Base-by-base conservation (phyloP, 2,329 filamentous ascomycete genomes). In the Didymellaceae sp. region DNA sequence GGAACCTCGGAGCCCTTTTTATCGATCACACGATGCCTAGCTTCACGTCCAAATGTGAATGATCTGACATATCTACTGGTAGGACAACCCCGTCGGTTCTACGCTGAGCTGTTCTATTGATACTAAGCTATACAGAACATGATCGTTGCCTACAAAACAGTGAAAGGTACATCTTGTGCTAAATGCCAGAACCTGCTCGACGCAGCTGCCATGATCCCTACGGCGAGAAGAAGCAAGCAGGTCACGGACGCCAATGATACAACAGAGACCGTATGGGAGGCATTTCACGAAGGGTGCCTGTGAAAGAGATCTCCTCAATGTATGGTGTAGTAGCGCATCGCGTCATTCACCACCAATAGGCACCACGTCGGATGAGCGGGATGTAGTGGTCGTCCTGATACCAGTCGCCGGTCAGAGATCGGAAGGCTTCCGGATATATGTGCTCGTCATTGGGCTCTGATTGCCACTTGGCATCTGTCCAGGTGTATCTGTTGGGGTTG, bases 141-240 rank as follows among this genome's bases (percentile, higher is more conserved):
- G 72, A 71, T 75, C 53, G 63, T 63, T 24, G 67, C 71, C n/a
- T 75, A 74, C 52, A 73, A 68, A 37, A 65, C 57, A 9, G 55
- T 67, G 20, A 67, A 66, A 49, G 61, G 55, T 30, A 58, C 49
- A 13, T 55, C 50, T 4, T 75, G 72, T 54, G 63, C 62, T 10
- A 72, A 68, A 56, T 75, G 72, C 48, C 50, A 39, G 3, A 66
- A 62, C 22, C 30, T 70, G 14, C 57, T 71, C 8, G 71, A 75
- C 40, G 39, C 46, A 7, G 37, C 58, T 6, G 57, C 55, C 8
- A 28, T 68, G 14, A 62, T 46, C 8, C 65, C 72, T 2, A 60
- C 65, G 1, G 72, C 70, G 8, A 65, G 72, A 54, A 64, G 72
- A 45, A 66, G 62, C 31, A 68, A 57, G 47, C 57, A 63, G 30